phyloP scores from a whole-genome alignment of 2,329 filamentous ascomycete species.

The Lachnellula subtilissima region DNA sequence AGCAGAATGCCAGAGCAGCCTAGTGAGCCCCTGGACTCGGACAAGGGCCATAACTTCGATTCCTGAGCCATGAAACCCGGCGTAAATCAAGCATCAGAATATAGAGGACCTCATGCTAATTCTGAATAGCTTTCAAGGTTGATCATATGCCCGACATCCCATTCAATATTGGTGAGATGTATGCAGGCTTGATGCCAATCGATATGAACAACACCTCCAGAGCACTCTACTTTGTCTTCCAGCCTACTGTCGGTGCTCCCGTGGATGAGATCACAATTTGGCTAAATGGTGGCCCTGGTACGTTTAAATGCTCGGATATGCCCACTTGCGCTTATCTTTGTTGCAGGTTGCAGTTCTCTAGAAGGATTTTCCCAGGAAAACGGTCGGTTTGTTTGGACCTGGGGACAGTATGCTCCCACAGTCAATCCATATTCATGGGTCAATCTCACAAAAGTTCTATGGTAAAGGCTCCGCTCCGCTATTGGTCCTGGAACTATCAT shows the following conservation, averaged over 20 bases:
- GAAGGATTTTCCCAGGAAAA: conserved; percentile 35
- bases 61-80: conserved; percentile 9
- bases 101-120: neutral
- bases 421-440: conserved; percentile 31
- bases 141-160: conserved; percentile 20
- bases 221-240: conserved; percentile 49
- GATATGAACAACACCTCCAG: conserved; percentile 37
- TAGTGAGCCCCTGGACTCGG: neutral
- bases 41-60: conserved; percentile 3
- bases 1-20: neutral
- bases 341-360: conserved; percentile 41
- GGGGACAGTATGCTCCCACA: conserved; percentile 22
- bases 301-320: neutral
- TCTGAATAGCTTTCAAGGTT: conserved; percentile 17
- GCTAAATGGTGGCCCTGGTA: conserved; percentile 46
- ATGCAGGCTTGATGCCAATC: conserved; percentile 45
- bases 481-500: neutral
- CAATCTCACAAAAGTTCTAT: conserved; percentile 40
- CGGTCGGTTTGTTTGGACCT: conserved; percentile 31
- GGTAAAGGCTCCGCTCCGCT: conserved; percentile 2
- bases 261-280: conserved; percentile 44
- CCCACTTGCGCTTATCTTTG: conserved; percentile 36
- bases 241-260: conserved; percentile 42
- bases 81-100: neutral
- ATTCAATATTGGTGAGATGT: conserved; percentile 25